These are phyloP conservation scores for Colletotrichum chrysophilum DNA, from an alignment of 2,329 filamentous ascomycete genomes.

Conservation along the genomic window DNA sequence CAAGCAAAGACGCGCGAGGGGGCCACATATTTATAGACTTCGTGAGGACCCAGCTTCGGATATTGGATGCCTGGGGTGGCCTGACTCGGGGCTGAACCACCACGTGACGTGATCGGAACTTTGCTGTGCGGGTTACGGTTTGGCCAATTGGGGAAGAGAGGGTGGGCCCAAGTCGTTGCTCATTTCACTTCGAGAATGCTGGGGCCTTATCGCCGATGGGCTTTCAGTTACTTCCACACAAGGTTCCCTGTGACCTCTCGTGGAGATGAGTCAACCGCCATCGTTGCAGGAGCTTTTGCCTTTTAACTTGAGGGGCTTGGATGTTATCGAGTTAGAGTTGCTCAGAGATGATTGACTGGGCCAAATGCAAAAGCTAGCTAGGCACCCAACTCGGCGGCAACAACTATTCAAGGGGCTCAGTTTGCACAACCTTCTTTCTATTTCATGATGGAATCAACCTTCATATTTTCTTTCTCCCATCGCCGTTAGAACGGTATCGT, in stretches of 20 bases:
- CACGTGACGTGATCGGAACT: neutral
- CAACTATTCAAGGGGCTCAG: too few species aligned
- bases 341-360: too few species aligned
- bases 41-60: neutral
- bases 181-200: neutral
- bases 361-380: too few species aligned
- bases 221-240: neutral
- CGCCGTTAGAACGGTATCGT: too few species aligned
- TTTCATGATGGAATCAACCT: too few species aligned
- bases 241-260: neutral
- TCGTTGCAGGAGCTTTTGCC: too few species aligned
- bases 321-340: too few species aligned
- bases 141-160: neutral
- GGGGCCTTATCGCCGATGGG: neutral
- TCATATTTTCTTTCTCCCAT: too few species aligned
- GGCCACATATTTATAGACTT: neutral
- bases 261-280: too few species aligned
- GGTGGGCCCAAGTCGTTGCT: neutral
- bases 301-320: too few species aligned
- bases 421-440: too few species aligned
- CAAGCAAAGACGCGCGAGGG: neutral
- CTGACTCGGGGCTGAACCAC: neutral
- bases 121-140: rapidly evolving
- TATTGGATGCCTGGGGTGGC: neutral
- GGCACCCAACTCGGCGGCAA: too few species aligned